phyloP scores from a whole-genome alignment of 331 rosid species.

The Acacia concinna region DNA sequence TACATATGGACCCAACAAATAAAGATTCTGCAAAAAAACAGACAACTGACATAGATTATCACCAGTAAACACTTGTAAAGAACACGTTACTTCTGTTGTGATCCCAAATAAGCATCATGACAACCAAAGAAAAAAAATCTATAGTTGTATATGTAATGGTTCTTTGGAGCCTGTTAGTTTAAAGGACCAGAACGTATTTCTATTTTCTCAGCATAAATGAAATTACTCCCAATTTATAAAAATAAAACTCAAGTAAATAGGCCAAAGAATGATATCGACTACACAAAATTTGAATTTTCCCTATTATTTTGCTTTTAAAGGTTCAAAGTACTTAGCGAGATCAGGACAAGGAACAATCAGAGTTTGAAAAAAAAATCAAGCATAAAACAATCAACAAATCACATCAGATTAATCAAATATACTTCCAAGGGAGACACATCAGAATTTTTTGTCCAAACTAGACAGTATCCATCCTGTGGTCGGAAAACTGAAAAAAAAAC shows the following conservation, averaged over 20 bases:
- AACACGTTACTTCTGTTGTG: conserved; percentile 5
- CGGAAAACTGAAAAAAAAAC: conserved; percentile 42
- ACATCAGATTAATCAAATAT: conserved; percentile 62
- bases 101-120: conserved; percentile 4
- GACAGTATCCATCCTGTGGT: conserved; percentile 32
- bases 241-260: conserved; percentile 16
- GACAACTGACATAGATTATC: conserved; percentile 39
- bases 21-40: conserved; percentile 45
- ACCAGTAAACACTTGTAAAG: conserved; percentile 12
- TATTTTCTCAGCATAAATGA: conserved; percentile 9
- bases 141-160: not conserved
- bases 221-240: not conserved
- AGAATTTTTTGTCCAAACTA: conserved; percentile 36
- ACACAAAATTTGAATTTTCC: conserved; percentile 33
- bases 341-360: conserved; percentile 41
- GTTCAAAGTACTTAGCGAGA: conserved; percentile 40
- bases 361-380: conserved; percentile 44
- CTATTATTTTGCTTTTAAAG: conserved; percentile 4
- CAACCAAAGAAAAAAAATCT: not conserved
- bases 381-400: conserved; percentile 53
- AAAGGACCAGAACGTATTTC: not conserved
- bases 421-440: conserved; percentile 43
- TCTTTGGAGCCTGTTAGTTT: not conserved
- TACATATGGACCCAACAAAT: conserved; percentile 54
- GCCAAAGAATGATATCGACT: conserved; percentile 32